These are phyloP conservation scores for Fistulinella staudtii DNA, from an alignment of 1,284 basidiomycete species.

Conservation along the genomic window DNA sequence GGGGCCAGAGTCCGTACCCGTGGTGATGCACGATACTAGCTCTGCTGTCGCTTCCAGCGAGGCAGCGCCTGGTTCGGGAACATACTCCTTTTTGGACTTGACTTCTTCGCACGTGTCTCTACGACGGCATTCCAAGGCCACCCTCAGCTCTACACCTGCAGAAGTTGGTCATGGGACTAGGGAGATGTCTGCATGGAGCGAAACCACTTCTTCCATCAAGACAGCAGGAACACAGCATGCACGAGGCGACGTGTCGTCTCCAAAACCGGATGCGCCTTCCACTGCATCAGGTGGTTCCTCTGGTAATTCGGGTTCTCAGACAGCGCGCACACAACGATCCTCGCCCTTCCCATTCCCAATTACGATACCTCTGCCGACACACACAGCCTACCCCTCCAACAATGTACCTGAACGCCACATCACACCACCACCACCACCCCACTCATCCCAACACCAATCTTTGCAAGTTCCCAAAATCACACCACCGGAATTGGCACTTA, in stretches of 20 bases:
- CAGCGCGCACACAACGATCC: conserved; percentile 24
- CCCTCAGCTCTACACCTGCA: conserved; percentile 26
- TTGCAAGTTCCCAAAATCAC: conserved; percentile 12
- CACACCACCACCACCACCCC: conserved; percentile 10
- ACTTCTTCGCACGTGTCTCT: conserved; percentile 44
- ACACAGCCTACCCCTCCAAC: conserved; percentile 32
- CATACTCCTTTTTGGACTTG: conserved; percentile 59
- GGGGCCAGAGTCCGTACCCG: conserved; percentile 32
- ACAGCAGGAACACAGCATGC: conserved; percentile 17
- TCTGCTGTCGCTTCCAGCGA: conserved; percentile 30
- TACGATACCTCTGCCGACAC: conserved; percentile 38
- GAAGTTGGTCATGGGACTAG: conserved; percentile 24
- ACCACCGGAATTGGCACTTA: conserved; percentile 19
- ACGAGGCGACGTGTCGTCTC: conserved; percentile 8
- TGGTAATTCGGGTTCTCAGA: conserved; percentile 20
- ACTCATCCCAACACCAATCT: conserved; percentile 5
- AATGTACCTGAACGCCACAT: conserved; percentile 13
- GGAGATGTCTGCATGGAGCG: conserved; percentile 13
- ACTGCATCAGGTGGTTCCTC: conserved; percentile 32
- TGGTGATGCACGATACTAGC: conserved; percentile 30
- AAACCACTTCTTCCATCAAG: conserved; percentile 14
- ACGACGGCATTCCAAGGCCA: conserved; percentile 35
- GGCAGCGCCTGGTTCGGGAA: conserved; percentile 28
- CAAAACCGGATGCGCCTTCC: conserved; percentile 33
- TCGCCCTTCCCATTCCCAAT: conserved; percentile 42